Conservation (phyloP, 108 stramenopile genomes). For the Cyclotella choctawhatcheeana region DNA sequence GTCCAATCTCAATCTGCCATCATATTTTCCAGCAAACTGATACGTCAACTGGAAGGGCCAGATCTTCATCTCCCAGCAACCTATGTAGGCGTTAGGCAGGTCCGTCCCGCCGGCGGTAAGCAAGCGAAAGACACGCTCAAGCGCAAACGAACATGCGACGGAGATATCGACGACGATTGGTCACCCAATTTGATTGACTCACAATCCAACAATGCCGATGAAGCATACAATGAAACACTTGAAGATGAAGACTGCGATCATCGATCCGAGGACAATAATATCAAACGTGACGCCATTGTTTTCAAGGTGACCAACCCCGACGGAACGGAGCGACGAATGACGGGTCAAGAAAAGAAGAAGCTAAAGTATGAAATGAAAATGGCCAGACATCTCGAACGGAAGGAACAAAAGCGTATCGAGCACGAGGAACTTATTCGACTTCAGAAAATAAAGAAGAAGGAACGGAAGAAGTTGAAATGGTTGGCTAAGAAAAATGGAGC, state of each 20-base stretch:
- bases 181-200: slow-evolving; percentile 14
- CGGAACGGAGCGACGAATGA: slow-evolving; percentile 79
- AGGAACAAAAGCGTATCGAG: slow-evolving; percentile 37
- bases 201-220: neutral
- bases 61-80: slow-evolving; percentile 29
- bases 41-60: slow-evolving; percentile 22
- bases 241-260: too few species aligned
- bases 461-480: slow-evolving; percentile 32
- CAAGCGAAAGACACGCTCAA: neutral
- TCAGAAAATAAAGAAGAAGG: slow-evolving; percentile 35
- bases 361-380: slow-evolving; percentile 47
- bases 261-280: too few species aligned
- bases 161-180: slow-evolving; percentile 12
- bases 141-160: neutral
- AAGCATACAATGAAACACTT: neutral
- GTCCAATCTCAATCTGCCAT: slow-evolving; percentile 27
- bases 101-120: slow-evolving; percentile 15
- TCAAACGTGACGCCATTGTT: slow-evolving; percentile 10
- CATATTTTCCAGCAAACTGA: slow-evolving; percentile 17
- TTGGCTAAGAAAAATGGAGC: slow-evolving; percentile 19
- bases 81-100: slow-evolving; percentile 42
- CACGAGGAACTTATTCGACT: slow-evolving; percentile 23
- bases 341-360: slow-evolving; percentile 75
- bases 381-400: slow-evolving; percentile 29
- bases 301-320: slow-evolving; percentile 61